Percentiles rank a stretch among this genome's conserved stretches.
Conservation (phyloP, 2,329 filamentous ascomycete genomes). For the Ceratocystiopsis minuta region DNA sequence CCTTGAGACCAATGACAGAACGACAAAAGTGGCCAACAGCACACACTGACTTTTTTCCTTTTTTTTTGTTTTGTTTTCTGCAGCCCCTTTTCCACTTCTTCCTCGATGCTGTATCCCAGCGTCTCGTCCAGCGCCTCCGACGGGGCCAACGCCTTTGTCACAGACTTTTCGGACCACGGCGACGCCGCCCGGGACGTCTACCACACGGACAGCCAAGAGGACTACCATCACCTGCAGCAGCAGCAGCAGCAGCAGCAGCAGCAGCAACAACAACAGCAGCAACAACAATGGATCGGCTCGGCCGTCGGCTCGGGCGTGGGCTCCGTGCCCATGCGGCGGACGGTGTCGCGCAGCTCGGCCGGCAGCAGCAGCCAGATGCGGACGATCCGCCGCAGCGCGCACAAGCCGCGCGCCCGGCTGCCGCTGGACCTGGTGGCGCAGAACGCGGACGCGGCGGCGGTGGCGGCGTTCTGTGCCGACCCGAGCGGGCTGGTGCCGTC, state of each 20-base stretch:
- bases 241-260: not conserved
- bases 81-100: slow-evolving; percentile 34
- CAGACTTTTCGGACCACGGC: slow-evolving; percentile 30
- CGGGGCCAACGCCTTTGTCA: too few species aligned
- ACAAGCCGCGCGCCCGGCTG: slow-evolving; percentile 14
- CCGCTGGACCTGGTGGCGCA: slow-evolving; percentile 26
- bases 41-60: slow-evolving; percentile 29
- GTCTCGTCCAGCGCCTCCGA: slow-evolving; percentile 26
- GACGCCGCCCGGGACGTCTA: slow-evolving; percentile 30
- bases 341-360: slow-evolving; percentile 25
- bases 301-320: slow-evolving; percentile 19
- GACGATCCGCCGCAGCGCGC: slow-evolving; percentile 22
- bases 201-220: slow-evolving; percentile 31
- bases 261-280: not conserved
- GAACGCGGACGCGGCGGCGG: too few species aligned
- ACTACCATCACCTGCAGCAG: slow-evolving; percentile 12
- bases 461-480: too few species aligned
- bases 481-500: too few species aligned
- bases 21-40: slow-evolving; percentile 26
- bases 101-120: slow-evolving; percentile 35
- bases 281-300: slow-evolving; percentile 23
- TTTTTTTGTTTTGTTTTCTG: slow-evolving; percentile 13
- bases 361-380: slow-evolving; percentile 27
- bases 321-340: slow-evolving; percentile 26
- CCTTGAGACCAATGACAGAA: slow-evolving; percentile 1